Conservation (phyloP, 139 green algal genomes). For the Micractinium sp. region DNA sequence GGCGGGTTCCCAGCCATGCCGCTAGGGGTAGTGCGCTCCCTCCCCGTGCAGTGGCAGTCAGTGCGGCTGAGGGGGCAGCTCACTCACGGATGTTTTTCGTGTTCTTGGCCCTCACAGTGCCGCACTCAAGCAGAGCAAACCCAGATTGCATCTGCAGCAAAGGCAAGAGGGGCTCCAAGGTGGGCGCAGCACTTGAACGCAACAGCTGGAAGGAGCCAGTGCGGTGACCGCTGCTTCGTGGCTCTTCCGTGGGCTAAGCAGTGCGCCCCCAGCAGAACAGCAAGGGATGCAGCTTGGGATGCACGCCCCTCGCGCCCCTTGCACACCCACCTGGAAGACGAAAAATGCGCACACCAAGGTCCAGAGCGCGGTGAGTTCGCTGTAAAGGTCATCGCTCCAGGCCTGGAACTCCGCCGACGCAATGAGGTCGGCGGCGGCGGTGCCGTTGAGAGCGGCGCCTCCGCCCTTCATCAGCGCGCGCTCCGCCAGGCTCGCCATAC, state of each 20-base stretch:
- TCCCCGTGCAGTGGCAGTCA: neutral
- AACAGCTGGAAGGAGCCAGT: neutral
- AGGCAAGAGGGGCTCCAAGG: neutral
- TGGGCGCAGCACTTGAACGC: neutral
- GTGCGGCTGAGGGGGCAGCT: neutral
- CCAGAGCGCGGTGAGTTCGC: conserved; percentile 10
- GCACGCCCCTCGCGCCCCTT: neutral
- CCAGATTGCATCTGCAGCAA: conserved; percentile 37
- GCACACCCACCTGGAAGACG: conserved; percentile 40
- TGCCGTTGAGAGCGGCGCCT: neutral
- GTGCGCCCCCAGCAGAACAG: neutral
- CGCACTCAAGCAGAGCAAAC: conserved; percentile 54
- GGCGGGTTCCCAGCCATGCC: too few relatives aligned
- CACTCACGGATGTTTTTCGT: conserved; percentile 21
- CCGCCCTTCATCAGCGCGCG: neutral
- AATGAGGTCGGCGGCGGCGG: neutral
- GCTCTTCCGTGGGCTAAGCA: too few relatives aligned
- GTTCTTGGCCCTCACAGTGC: conserved; percentile 53
- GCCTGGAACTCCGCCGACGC: neutral
- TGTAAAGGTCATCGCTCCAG: neutral
- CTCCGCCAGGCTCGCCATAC: neutral
- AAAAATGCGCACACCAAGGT: conserved; percentile 58
- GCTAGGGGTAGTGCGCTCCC: too few relatives aligned
- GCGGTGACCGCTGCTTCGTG: neutral
- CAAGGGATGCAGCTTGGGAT: neutral